Base-by-base conservation (phyloP, 495 filamentous ascomycete species). In the Pyrenula aspistea region DNA sequence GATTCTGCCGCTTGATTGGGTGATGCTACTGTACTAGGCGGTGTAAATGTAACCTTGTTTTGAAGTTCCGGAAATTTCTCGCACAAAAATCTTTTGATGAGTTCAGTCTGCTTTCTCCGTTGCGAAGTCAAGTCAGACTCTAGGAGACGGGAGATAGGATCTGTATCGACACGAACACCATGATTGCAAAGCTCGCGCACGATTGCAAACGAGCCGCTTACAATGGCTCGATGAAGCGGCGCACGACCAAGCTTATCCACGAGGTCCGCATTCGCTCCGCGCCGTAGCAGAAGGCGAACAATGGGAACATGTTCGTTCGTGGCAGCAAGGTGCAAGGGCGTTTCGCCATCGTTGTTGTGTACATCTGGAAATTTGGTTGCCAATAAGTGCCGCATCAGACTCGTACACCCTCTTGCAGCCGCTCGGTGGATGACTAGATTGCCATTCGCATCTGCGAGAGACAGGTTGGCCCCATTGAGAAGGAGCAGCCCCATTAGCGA, bases 271-370 rank as follows among this genome's bases (percentile, higher is more conserved):
- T 78, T 64, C 2, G 83, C 82, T 10, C 69, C 69, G 57, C 78
- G 67, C 19, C 63, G 56, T 22, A 86, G 64, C 15, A 87, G 67
- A 56, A 85, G 58, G 56, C 70, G 65, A 12, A 86, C 77, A 54
- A 84, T 79, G 57, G 79, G 75, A 19, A 69, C 70, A 22, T 77
- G 71, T 3, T 73, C 64, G 71, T 80, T 71, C 52, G 74, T 73
- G 12, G 77, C 73, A 0, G 83, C 82, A 50, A 85, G 68, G 69
- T 85, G 83, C 54, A 87, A 63, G 4, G 75, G 69, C 0, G 82
- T 83, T 62, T 83, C 83, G 56, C 77, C 80, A 54, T 8, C 4
- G 15, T 42, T 42, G 15, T 42, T 42, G 31, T 42, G 31, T 15
- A 42, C 31, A 15, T 42, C 31, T 42, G 31, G 31, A 42, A 42